Conservation (phyloP, 257 asterid genomes). For the Capsicum chinense region DNA sequence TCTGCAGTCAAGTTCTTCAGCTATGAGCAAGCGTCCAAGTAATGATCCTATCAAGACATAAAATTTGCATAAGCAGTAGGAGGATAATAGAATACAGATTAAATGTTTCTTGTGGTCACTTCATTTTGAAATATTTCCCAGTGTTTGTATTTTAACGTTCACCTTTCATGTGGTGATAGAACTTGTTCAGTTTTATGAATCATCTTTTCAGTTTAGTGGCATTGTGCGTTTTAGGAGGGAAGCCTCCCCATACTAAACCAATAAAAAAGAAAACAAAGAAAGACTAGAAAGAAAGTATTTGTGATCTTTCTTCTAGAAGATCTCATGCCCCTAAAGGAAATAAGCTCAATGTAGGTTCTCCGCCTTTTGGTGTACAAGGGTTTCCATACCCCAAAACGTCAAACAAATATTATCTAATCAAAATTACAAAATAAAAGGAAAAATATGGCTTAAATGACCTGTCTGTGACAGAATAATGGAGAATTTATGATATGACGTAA, state of each 20-base stretch:
- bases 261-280: not conserved
- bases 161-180: not conserved
- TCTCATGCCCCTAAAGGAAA: not conserved
- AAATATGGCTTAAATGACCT: not conserved
- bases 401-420: not conserved
- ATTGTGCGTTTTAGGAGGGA: not conserved
- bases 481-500: not conserved
- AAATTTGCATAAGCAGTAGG: not conserved
- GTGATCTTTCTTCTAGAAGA: not conserved
- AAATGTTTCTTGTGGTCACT: not conserved
- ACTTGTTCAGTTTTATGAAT: not conserved
- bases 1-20: slow-evolving; percentile 99
- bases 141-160: not conserved
- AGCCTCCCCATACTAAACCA: not conserved
- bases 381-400: not conserved
- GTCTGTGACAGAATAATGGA: slow-evolving; percentile 4
- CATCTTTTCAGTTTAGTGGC: not conserved
- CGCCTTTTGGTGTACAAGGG: not conserved
- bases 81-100: not conserved
- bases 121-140: not conserved
- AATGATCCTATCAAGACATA: slow-evolving; percentile 17
- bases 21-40: slow-evolving; percentile 99
- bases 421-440: not conserved
- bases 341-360: not conserved
- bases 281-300: not conserved